Percentiles rank a stretch among this genome's conserved stretches.
Evolutionary conservation across 768 basidiomycete genomes (phyloP).

Genomic region (Boletus sp.): DNA sequence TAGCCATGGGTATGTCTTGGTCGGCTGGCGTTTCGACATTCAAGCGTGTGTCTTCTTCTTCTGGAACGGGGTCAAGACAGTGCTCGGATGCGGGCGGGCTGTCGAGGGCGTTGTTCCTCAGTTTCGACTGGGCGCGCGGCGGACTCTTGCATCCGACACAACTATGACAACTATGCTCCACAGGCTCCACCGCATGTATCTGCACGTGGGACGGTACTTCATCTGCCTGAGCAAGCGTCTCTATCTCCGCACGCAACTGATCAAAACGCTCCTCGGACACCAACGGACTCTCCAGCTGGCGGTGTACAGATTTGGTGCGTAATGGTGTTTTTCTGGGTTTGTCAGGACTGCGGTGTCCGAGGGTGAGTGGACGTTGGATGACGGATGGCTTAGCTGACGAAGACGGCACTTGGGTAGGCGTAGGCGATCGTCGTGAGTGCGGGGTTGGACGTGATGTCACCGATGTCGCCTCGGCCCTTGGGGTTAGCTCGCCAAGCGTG

Average conservation of each 20-base stretch:
- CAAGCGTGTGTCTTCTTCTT: background rate
- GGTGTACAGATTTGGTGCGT: background rate
- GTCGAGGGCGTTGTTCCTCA: background rate
- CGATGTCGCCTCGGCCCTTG: constrained; percentile 27
- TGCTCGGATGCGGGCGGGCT: constrained; percentile 1
- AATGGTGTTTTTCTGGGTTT: constrained; percentile 12
- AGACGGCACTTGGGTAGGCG: background rate
- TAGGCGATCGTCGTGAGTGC: constrained; percentile 11
- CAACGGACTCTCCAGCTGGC: constrained; percentile 6
- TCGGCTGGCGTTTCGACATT: background rate
- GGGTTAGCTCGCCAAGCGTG: constrained; percentile 41
- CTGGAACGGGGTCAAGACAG: background rate
- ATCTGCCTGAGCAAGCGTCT: constrained; percentile 12
- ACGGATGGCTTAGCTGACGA: constrained; percentile 17
- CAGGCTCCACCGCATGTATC: background rate
- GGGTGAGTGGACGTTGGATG: constrained; percentile 6
- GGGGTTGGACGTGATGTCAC: background rate
- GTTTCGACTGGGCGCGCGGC: background rate
- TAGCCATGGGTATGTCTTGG: constrained; percentile 1
- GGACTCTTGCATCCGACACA: background rate
- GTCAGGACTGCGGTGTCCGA: constrained; percentile 12
- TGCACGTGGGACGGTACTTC: constrained; percentile 6
- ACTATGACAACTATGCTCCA: background rate
- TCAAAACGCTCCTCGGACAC: constrained; percentile 28
- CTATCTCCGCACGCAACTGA: constrained; percentile 17